phyloP scores from a whole-genome alignment of 2,329 filamentous ascomycete species.

The Fonsecaea erecta region DNA sequence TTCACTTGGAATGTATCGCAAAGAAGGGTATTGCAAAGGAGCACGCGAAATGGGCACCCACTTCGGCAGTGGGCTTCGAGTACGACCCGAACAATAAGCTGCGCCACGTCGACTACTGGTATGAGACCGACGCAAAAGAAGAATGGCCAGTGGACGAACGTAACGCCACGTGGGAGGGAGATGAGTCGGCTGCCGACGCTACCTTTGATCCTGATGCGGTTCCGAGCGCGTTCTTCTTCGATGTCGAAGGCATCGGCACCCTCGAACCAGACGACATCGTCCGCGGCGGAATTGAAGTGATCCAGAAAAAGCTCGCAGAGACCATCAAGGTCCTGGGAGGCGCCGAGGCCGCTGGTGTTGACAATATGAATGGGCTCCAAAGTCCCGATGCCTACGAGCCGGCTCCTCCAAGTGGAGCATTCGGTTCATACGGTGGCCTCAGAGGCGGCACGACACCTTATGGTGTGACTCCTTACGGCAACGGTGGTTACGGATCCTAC shows the following conservation, averaged over 20 bases:
- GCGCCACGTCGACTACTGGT: slow-evolving; percentile 91
- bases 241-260: slow-evolving; percentile 86
- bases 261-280: slow-evolving; percentile 90
- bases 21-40: slow-evolving; percentile 99
- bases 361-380: slow-evolving; percentile 54
- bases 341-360: slow-evolving; percentile 48
- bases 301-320: slow-evolving; percentile 87
- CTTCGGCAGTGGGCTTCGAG: slow-evolving; percentile 90
- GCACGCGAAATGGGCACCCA: slow-evolving; percentile 97
- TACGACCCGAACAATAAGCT: slow-evolving; percentile 98
- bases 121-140: slow-evolving; percentile 77
- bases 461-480: slow-evolving; percentile 63
- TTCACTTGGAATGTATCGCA: slow-evolving; percentile 87
- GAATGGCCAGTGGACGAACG: slow-evolving; percentile 73
- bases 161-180: slow-evolving; percentile 71
- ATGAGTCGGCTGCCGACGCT: slow-evolving; percentile 82
- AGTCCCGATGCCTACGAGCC: slow-evolving; percentile 57
- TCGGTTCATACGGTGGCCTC: slow-evolving; percentile 69
- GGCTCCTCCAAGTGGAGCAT: slow-evolving; percentile 49
- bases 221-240: slow-evolving; percentile 86
- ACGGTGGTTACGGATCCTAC: slow-evolving; percentile 34
- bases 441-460: slow-evolving; percentile 60
- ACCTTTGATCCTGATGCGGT: slow-evolving; percentile 89
- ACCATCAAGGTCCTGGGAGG: slow-evolving; percentile 68
- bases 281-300: slow-evolving; percentile 80